These are phyloP conservation scores for Podosphaera xanthii DNA, from an alignment of 2,329 filamentous ascomycete genomes.

Conservation along the genomic window DNA sequence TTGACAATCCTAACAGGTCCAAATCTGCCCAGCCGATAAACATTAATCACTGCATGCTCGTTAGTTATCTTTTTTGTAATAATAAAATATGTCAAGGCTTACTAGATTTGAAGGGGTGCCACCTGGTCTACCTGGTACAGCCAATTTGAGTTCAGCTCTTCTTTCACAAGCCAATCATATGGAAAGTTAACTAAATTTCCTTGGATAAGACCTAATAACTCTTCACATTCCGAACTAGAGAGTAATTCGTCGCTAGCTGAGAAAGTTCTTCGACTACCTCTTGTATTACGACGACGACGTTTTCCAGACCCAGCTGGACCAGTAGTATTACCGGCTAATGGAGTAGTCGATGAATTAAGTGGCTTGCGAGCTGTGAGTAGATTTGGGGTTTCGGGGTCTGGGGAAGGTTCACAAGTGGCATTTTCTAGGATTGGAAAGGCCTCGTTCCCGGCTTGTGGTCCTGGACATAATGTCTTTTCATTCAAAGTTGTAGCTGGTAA, in stretches of 20 bases:
- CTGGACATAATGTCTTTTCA: slow-evolving; percentile 20
- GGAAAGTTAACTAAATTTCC: slow-evolving; percentile 81
- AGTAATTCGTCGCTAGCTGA: slow-evolving; percentile 53
- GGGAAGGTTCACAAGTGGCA: slow-evolving; percentile 6
- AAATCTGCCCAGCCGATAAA: background rate
- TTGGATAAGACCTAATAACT: slow-evolving; percentile 59
- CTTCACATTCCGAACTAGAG: slow-evolving; percentile 52
- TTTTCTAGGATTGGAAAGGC: slow-evolving; percentile 26
- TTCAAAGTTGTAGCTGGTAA: slow-evolving; percentile 4
- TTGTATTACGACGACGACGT: slow-evolving; percentile 44
- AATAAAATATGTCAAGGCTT: slow-evolving; percentile 21
- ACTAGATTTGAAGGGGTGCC: slow-evolving; percentile 94
- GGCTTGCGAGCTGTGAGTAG: slow-evolving; percentile 26
- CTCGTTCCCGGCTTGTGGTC: slow-evolving; percentile 21
- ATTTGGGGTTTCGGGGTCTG: slow-evolving; percentile 8
- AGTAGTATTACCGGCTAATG: slow-evolving; percentile 5
- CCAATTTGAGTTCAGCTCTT: slow-evolving; percentile 90
- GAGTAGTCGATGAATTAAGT: slow-evolving; percentile 26
- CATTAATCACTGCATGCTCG: background rate
- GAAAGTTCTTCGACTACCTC: slow-evolving; percentile 37
- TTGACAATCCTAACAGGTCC: background rate
- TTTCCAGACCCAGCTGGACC: slow-evolving; percentile 10
- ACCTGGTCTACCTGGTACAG: slow-evolving; percentile 90
- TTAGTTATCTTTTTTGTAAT: background rate
- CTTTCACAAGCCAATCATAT: slow-evolving; percentile 82